Evolutionary conservation across 108 stramenopile genomes (phyloP).

Genomic region (Conticribra guillardii): DNA sequence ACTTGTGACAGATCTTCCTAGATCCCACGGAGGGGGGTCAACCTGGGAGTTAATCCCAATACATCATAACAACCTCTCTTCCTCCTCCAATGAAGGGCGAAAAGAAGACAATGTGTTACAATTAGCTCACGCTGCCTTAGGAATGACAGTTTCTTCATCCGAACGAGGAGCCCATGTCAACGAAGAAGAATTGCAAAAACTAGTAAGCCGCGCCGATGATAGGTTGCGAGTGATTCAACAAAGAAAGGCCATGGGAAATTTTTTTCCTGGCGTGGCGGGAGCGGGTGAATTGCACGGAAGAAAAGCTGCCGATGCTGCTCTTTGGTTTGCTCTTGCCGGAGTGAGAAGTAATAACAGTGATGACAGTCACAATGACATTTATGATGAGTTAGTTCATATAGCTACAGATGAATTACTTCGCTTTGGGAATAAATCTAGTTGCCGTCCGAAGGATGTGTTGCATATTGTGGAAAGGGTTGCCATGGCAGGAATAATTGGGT

Average conservation of each 20-base stretch:
- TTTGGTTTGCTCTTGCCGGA: constrained; percentile 84
- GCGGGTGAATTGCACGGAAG: constrained; percentile 61
- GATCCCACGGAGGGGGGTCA: constrained; percentile 62
- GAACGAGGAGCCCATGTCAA: constrained; percentile 35
- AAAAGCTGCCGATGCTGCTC: constrained; percentile 82
- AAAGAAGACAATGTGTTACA: constrained; percentile 57
- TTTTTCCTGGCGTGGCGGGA: constrained; percentile 12
- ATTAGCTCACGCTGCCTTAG: constrained; percentile 71
- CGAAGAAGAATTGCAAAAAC: constrained; percentile 11
- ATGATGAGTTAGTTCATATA: constrained; percentile 51
- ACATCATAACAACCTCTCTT: background rate
- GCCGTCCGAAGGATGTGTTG: constrained; percentile 64
- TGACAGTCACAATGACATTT: constrained; percentile 33
- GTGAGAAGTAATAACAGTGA: background rate
- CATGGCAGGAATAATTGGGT: constrained; percentile 55
- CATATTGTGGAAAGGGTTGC: constrained; percentile 71
- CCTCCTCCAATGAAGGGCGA: background rate
- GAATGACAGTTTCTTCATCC: constrained; percentile 52
- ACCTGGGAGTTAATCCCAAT: constrained; percentile 48
- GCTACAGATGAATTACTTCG: constrained; percentile 58
- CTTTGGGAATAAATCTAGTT: constrained; percentile 63
- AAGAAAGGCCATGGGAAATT: constrained; percentile 19
- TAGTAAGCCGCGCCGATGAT: constrained; percentile 26
- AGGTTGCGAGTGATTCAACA: constrained; percentile 29
- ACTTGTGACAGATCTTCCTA: constrained; percentile 57